Evolutionary conservation across 2,329 filamentous ascomycete species (phyloP), one percentile per base, ranked within the genome.

Genomic region (Lecanicillium sp.): DNA sequence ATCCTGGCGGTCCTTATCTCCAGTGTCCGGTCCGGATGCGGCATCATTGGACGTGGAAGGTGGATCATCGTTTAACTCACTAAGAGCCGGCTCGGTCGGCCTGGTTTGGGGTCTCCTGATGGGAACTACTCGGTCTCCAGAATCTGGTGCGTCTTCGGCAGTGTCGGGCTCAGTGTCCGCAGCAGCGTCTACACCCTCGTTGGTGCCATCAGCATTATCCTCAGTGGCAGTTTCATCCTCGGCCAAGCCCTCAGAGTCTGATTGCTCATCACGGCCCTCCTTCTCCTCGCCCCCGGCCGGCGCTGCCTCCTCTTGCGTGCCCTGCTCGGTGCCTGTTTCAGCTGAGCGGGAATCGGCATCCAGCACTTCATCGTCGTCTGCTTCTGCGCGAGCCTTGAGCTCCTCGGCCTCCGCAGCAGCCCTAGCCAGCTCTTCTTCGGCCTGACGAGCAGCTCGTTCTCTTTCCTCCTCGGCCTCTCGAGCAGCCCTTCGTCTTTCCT

Each of bases 401-500:
- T 15, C 44, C 0, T 44, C 44, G 5, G 36, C 45, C 10, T 55
- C 47, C 13, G 48, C 40, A 1, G 29, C 38, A 4, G 31, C 36
- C 22, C 41, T 46, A 48, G 45, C 49, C 22, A 53, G 46, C 9
- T 40, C 45, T 36, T 56, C 57, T 5, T 54, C 59, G 8, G 52
- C 46, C 14, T 33, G 29, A 11, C 43, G 42, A 5, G 52, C 48
- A 29, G 46, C 42, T 18, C 45, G 43, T 10, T 50, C 37, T 45
- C 45, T 9, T 43, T 43, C 30, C 51, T 48, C 40, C 49, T 56
- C 41, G 18, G 44, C 40, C 29, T 40, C 34, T 35, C 48, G 46
- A 6, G 49, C 48, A 5, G 52, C 51, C 12, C 48, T 49, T 8
- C 47, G 49, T 39, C 52, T 49, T n/a, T 54, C 52, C 47, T 60